Evolutionary conservation across 2,329 filamentous ascomycete genomes (phyloP).

Genomic region (Endothia cerciana): DNA sequence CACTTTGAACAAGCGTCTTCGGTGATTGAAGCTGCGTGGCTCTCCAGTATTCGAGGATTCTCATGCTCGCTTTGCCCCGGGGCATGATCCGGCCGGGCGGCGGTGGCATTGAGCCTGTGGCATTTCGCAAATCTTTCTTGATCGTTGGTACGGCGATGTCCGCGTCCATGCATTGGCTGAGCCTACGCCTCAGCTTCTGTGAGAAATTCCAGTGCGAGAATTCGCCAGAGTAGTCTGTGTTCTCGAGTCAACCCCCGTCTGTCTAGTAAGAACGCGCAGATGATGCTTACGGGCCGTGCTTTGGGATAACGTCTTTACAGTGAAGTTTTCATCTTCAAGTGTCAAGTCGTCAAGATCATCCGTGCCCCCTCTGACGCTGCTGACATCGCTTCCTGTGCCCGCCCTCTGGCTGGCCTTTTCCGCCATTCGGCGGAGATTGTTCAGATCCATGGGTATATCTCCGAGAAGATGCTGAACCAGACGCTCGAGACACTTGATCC

Average conservation of each 20-base stretch:
- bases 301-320: conserved; percentile 45
- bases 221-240: conserved; percentile 53
- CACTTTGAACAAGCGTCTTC: conserved; percentile 41
- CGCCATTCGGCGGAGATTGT: conserved; percentile 31
- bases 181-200: conserved; percentile 43
- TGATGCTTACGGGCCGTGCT: conserved; percentile 45
- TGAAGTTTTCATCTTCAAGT: conserved; percentile 44
- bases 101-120: conserved; percentile 32
- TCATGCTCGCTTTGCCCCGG: conserved; percentile 29
- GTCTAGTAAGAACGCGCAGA: background rate
- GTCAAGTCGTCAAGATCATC: conserved; percentile 33
- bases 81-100: background rate
- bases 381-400: conserved; percentile 22
- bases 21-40: conserved; percentile 50
- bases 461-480: conserved; percentile 31
- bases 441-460: conserved; percentile 30
- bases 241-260: conserved; percentile 6
- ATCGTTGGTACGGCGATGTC: conserved; percentile 16
- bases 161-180: conserved; percentile 26
- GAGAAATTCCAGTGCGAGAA: conserved; percentile 59
- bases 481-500: conserved; percentile 27
- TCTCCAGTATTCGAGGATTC: conserved; percentile 46
- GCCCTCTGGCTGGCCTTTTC: conserved; percentile 26
- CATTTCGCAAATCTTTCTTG: conserved; percentile 26
- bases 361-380: conserved; percentile 27